Evolutionary conservation across 2,329 filamentous ascomycete genomes (phyloP), one percentile per base, ranked within the genome.

Genomic region (Penicillium sp.): DNA sequence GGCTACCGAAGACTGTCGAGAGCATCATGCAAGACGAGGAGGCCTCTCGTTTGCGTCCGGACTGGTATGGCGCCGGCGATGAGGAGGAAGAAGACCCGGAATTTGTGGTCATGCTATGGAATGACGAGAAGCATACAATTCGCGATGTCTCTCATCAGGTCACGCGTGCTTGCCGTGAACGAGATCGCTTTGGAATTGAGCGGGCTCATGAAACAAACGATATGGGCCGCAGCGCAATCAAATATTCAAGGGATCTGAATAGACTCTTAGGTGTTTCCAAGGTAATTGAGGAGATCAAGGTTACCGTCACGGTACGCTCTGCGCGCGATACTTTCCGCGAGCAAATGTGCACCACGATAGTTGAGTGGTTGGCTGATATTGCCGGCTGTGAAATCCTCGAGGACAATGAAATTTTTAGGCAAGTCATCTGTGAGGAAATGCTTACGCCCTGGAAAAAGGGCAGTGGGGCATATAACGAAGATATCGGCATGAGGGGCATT

Each of bases 41-140:
- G 57, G 82, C 84, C 58, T 96, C 93, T 17, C 84, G 93, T 21
- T 79, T 97, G 35, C 86, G 84, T 8, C 85, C 89, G 0, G 87
- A 86, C 48, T 93, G 92, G 75, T 94, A 93, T 65, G 80, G 84
- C 35, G 76, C 78, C 40, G 85, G 84, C 1, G 86, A 90, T 66
- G 79, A 85, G 38, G 71, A 77, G 7, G 84, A 88, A 56, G 81
- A 85, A 3, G 82, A 88, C 25, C 85, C 85, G 13, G 91, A 96
- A 67, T 99, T 89, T 73, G 89, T 90, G 6, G 79, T 99, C 45
- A 80, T 97, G 17, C 80, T 99, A 6, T 99, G 94, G 94, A 99
- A 99, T 67, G 94, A 99, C 64, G 94, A 99, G 77, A 99, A 99
- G 75, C 94, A 99, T 73, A 99, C 94, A 0, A 88, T 97, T 43